These are phyloP conservation scores for Calonectria honghensis DNA, from an alignment of 2,329 filamentous ascomycete species.

Conservation along the genomic window DNA sequence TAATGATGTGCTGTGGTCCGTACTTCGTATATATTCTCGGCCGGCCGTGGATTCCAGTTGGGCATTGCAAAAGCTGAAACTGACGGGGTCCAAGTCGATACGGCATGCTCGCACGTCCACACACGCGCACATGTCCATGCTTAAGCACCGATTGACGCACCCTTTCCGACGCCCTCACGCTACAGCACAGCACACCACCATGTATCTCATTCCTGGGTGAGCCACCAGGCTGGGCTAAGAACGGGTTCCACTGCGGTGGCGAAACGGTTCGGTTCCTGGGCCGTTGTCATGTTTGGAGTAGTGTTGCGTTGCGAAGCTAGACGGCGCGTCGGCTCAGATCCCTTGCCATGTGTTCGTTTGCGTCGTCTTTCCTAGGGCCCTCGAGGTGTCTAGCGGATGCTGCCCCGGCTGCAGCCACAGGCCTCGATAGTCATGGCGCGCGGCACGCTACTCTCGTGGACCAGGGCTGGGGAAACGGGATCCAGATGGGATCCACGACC, in stretches of 20 bases:
- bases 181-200: constrained; percentile 15
- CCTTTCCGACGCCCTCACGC: constrained; percentile 6
- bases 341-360: constrained; percentile 39
- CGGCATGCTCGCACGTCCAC: constrained; percentile 3
- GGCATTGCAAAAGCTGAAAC: constrained; percentile 21
- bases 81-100: constrained; percentile 25
- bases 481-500: constrained; percentile 47
- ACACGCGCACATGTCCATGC: neutral
- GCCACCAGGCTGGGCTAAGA: constrained; percentile 31
- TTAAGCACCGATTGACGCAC: constrained; percentile 19
- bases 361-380: constrained; percentile 32
- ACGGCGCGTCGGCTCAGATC: constrained; percentile 42
- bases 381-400: constrained; percentile 49
- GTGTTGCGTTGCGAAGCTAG: constrained; percentile 35
- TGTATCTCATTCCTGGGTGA: constrained; percentile 25
- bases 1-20: neutral
- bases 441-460: constrained; percentile 48
- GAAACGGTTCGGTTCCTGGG: constrained; percentile 48
- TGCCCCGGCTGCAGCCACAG: constrained; percentile 50
- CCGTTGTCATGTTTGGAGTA: constrained; percentile 46
- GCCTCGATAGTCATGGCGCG: constrained; percentile 42
- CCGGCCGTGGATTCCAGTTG: constrained; percentile 15
- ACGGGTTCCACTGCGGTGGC: constrained; percentile 47
- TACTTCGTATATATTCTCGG: constrained; percentile 2
- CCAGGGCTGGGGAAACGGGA: constrained; percentile 43